Percentiles rank a stretch among this genome's conserved stretches.
These are phyloP conservation scores for Melianthus villosus DNA, from an alignment of 441 rosid species.

Conservation along the genomic window DNA sequence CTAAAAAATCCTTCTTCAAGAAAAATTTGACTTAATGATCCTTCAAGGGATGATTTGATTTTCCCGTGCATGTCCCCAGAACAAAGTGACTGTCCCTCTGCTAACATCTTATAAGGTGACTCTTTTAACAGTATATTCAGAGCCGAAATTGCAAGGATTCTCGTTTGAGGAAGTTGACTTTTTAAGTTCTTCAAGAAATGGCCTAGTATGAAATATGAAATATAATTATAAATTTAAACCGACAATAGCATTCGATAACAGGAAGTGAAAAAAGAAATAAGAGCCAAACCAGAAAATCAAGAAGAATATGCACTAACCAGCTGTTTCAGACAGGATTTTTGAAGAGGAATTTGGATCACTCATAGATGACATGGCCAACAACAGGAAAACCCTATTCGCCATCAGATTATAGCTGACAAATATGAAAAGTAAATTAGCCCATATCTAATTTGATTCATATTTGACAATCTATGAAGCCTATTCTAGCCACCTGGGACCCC, in stretches of 20 bases:
- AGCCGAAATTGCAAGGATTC: constrained; percentile 98
- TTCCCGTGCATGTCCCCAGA: constrained; percentile 24
- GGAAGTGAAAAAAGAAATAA: too few species aligned
- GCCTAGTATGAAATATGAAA: constrained; percentile 38
- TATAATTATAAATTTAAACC: not conserved
- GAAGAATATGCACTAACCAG: constrained; percentile 41
- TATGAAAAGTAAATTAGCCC: constrained; percentile 7
- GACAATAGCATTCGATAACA: too few species aligned
- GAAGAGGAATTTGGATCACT: constrained; percentile 54
- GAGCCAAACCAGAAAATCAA: constrained; percentile 9
- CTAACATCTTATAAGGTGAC: constrained; percentile 69
- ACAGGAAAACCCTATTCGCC: constrained; percentile 94
- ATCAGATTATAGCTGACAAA: constrained; percentile 77
- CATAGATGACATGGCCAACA: constrained; percentile 84
- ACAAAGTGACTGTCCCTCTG: constrained; percentile 26
- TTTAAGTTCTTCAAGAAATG: constrained; percentile 88
- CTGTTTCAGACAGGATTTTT: constrained; percentile 70
- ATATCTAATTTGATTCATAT: not conserved
- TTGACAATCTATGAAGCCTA: not conserved
- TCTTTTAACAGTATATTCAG: constrained; percentile 83
- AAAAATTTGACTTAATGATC: constrained; percentile 62
- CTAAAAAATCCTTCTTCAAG: constrained; percentile 82
- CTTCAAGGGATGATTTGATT: constrained; percentile 63
- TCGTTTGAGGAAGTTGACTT: constrained; percentile 98
- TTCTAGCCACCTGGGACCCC: too few species aligned